Evolutionary conservation across 257 asterid species (phyloP).

Genomic region (Haberlea rhodopensis): DNA sequence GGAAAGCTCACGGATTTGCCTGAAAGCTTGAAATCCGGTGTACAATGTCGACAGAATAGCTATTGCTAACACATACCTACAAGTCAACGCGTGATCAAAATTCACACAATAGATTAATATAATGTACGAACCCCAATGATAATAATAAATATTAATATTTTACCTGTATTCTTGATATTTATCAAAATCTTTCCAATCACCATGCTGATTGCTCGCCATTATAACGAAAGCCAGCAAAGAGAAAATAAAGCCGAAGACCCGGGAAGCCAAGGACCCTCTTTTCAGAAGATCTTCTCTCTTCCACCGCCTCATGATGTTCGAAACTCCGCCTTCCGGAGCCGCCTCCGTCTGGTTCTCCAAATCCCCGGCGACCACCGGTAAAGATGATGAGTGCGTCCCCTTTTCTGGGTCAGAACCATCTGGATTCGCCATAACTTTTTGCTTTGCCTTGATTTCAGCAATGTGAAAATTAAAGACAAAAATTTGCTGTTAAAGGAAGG

Average conservation of each 20-base stretch:
- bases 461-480: not conserved
- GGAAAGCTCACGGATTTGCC: constrained; percentile 49
- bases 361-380: constrained; percentile 26
- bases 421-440: not conserved
- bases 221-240: constrained; percentile 68
- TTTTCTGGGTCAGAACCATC: not conserved
- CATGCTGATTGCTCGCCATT: constrained; percentile 69
- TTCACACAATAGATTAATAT: not conserved
- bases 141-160: not conserved
- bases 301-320: constrained; percentile 43
- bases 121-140: not conserved
- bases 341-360: constrained; percentile 42
- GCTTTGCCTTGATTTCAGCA: too few relatives aligned
- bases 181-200: constrained; percentile 63
- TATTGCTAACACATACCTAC: constrained; percentile 73
- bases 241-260: constrained; percentile 45
- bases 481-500: not conserved
- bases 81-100: not conserved
- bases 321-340: constrained; percentile 24
- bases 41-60: constrained; percentile 72
- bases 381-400: too few relatives aligned
- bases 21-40: constrained; percentile 55
- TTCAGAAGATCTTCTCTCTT: constrained; percentile 53
- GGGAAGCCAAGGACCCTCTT: constrained; percentile 42
- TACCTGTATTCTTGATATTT: constrained; percentile 72